Base-by-base conservation (phyloP, 2,329 filamentous ascomycete genomes). In the Pseudopithomyces maydicus region DNA sequence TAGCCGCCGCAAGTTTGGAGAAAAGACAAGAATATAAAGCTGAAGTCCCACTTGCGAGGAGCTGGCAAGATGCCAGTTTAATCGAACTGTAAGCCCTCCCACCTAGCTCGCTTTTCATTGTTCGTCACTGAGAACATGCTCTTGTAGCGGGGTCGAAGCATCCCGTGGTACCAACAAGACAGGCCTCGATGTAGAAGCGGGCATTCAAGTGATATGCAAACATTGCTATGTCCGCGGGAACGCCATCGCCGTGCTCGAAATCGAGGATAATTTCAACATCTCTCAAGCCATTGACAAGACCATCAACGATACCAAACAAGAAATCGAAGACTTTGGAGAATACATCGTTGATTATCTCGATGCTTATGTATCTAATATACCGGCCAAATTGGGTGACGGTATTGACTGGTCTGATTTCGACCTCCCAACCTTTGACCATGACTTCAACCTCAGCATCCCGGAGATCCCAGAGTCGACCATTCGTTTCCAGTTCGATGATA, bases 171-270 rank as follows among this genome's bases (percentile, higher is more conserved):
- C 26, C 26, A 29, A 29, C 26, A 29, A 29, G 8, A 29, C 26
- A 29, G 26, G 26, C 26, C 4, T 8, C 26, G 26, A 29, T 4
- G 8, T 29, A 29, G 26, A 36, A 14, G 35, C 35, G 3, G 35
- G 35, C 35, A 42, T 82, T 20, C 72, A 81, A 47, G 75, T 83
- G 33, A 72, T 72, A 11, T 84, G 82, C 64, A 74, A 70, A 5
- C 79, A 71, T 3, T 85, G 83, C 62, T 85, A 85, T 62, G 67
- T 84, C 54, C 81, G 80, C 54, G 82, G 81, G 38, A 67, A 61
- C 7, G 80, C 79, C 8, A 78, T 67, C 7, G 79, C 78, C 1
- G 66, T 78, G 20, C 69, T 85, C 29, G 77, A 69, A 0, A 72
- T 82, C 8, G 70, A 74, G 2, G 73, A 73, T 6, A 65, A 74